Conservation (phyloP, 106 monocot genomes). For the Dendrobium huoshanense region DNA sequence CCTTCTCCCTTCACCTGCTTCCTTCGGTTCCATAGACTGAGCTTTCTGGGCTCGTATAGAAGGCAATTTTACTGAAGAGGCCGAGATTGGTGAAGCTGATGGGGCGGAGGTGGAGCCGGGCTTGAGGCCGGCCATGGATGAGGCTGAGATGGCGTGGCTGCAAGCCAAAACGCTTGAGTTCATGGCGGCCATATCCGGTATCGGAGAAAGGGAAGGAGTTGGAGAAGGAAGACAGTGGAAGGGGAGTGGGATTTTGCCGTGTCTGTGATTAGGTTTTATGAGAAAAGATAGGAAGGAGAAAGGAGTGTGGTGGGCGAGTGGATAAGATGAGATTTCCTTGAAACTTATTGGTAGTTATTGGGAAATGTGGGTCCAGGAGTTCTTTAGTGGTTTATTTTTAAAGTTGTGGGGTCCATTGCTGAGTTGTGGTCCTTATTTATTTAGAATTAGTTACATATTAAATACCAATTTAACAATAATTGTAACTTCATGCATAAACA, state of each 20-base stretch:
- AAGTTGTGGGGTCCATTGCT: no score
- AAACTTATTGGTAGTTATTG: slow-evolving; percentile 37
- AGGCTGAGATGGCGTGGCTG: slow-evolving; percentile 48
- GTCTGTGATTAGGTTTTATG: background rate
- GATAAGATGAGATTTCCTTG: slow-evolving; percentile 83
- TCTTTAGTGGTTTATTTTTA: no score
- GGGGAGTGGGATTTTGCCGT: background rate
- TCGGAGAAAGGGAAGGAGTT: no score
- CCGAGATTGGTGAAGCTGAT: slow-evolving; percentile 9
- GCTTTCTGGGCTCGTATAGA: slow-evolving; percentile 31
- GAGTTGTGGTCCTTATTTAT: no score
- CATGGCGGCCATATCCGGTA: slow-evolving; percentile 47
- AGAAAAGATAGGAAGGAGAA: background rate
- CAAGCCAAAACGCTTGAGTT: slow-evolving; percentile 80
- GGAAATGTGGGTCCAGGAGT: background rate
- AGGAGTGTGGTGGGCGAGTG: slow-evolving; percentile 51
- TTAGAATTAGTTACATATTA: no score
- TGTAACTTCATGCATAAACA: no score
- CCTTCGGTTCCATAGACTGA: slow-evolving; percentile 2
- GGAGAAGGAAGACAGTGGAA: background rate
- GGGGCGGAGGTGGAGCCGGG: slow-evolving; percentile 2
- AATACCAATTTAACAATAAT: no score
- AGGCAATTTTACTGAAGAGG: slow-evolving; percentile 19
- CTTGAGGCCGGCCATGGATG: slow-evolving; percentile 40
- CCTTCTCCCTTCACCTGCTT: slow-evolving; percentile 49